Evolutionary conservation across 164 flowering plant species (phyloP).

Genomic region (Piper longum): DNA sequence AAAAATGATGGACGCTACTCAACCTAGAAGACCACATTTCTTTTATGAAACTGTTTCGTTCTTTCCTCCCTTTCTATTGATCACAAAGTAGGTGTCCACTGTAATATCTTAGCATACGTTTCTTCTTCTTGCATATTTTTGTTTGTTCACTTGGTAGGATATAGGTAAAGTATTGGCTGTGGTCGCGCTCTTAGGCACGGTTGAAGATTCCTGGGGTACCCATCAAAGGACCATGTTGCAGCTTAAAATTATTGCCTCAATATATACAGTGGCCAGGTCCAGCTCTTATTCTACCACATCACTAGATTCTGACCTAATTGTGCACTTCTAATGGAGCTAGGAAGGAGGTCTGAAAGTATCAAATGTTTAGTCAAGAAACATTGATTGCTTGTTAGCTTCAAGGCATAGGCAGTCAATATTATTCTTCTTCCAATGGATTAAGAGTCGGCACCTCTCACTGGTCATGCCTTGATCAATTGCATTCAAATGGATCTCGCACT

Average conservation of each 20-base stretch:
- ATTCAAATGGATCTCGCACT: too few relatives aligned
- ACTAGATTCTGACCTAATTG: neutral
- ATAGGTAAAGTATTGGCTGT: neutral
- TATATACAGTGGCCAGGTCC: neutral
- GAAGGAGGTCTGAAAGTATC: neutral
- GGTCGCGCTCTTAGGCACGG: neutral
- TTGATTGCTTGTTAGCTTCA: too few relatives aligned
- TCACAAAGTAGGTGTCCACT: neutral
- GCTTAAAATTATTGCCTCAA: neutral
- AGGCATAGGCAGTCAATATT: too few relatives aligned
- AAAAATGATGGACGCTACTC: conserved; percentile 8
- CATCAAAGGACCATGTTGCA: neutral
- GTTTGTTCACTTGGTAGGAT: neutral
- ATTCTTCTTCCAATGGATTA: too few relatives aligned
- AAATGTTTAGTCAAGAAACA: neutral
- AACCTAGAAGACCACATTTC: conserved; percentile 10
- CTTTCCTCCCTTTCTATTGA: neutral
- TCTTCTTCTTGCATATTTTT: neutral
- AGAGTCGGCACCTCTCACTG: neutral
- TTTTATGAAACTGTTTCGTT: conserved; percentile 3
- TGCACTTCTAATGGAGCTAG: neutral
- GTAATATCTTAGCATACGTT: neutral
- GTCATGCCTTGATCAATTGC: neutral
- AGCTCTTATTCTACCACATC: neutral
- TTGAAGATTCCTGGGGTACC: neutral